Evolutionary conservation across 2,329 filamentous ascomycete genomes (phyloP).

Genomic region (Truncatella angustata): DNA sequence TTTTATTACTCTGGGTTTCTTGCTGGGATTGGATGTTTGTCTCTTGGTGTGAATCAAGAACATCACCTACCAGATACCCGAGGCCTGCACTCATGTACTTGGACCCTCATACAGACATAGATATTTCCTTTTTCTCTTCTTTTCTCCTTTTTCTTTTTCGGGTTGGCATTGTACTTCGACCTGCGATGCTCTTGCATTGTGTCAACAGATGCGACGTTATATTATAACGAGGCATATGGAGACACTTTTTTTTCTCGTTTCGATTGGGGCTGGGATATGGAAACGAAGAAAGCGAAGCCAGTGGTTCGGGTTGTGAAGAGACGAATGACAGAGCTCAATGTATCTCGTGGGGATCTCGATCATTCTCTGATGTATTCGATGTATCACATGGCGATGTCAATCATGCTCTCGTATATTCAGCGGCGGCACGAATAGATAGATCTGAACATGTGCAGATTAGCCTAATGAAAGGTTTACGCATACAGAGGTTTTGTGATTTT

Average conservation of each 20-base stretch:
- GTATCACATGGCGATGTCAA: too few species aligned
- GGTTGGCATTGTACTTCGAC: conserved; percentile 9
- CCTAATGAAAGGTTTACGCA: too few species aligned
- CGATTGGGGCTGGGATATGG: not conserved
- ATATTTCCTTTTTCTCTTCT: conserved; percentile 20
- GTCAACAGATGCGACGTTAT: conserved; percentile 8
- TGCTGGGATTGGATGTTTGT: conserved; percentile 15
- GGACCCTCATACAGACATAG: conserved; percentile 24
- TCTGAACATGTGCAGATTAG: too few species aligned
- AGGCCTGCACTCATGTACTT: conserved; percentile 26
- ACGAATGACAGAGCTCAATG: not conserved
- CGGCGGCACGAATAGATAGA: too few species aligned
- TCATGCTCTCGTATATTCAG: too few species aligned
- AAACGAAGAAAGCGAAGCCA: not conserved
- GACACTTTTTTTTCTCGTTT: not conserved
- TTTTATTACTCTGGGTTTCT: conserved; percentile 14
- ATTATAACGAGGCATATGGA: conserved; percentile 4
- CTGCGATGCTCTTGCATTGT: conserved; percentile 8
- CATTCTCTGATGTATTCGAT: not conserved
- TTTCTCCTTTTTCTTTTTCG: not conserved
- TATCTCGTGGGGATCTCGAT: not conserved
- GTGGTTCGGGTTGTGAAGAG: not conserved
- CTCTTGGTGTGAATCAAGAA: conserved; percentile 12
- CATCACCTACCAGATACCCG: conserved; percentile 12
- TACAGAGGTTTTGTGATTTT: too few species aligned